Base-by-base conservation (phyloP, 495 filamentous ascomycete species). In the Hyaloscypha bicolor region DNA sequence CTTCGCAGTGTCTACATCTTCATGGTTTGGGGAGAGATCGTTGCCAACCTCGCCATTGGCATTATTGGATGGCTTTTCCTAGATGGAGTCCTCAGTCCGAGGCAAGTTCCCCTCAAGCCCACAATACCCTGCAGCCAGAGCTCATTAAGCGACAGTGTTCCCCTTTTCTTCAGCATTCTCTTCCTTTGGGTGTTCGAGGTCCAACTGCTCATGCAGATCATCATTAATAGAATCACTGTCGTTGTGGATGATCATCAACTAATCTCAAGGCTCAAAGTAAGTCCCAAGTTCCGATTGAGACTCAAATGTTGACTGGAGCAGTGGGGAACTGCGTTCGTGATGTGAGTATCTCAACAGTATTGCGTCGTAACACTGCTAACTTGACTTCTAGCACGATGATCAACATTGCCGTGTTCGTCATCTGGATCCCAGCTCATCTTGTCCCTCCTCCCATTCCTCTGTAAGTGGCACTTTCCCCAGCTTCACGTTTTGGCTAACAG, bases 371-470 rank as follows among this genome's bases (percentile, higher is more conserved):
- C 30, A 56, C 4, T 29, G 22, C 53, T 56, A 29, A 56, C 21
- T 25, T 25, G 9, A 32, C 11, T 11, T n/a, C 21, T 6, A 83
- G 83, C 60, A 79, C 76, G 2, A 52, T 72, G 5, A 72, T 84
- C 52, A 82, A 84, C 55, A 78, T 83, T 51, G 74, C 77, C 5
- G 82, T 84, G 33, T 82, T 78, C 55, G 76, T 73, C 55, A 84
- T 84, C 62, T 84, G 80, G 79, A 81, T 83, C 55, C 82, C 81
- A 32, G 76, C 80, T 21, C 80, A 79, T 37, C 42, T 80, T 1
- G 66, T 69, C 0, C 73, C 78, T 55, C 75, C 77, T 3, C 68
- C 70, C 1, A 76, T 37, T 68, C 75, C 66, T 39, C 59, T 37
- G 30, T 48, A 0, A 42, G 53, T 59, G 25, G 29, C 35, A 32